Base-by-base conservation (phyloP, 805 yeast genomes). In the Isabelozyma heimii region DNA sequence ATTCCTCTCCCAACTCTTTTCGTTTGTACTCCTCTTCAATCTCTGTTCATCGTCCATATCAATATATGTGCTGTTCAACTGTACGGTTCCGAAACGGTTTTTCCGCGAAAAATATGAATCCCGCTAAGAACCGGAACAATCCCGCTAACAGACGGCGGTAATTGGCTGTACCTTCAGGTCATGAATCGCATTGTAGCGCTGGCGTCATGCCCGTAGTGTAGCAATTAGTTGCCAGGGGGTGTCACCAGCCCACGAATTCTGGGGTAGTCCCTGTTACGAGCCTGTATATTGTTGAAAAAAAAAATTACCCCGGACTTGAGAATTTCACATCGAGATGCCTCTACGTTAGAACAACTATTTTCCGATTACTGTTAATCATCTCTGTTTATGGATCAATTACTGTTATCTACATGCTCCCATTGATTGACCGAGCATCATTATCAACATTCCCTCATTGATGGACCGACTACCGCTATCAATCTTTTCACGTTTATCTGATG, bases 291-390 rank as follows among this genome's bases (percentile, higher is more conserved):
- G 24, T 20, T 20, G 24, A 20, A 20, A 20, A 82, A 44, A 81
- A 78, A 62, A 61, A 60, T 43, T 85, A 84, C 61, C 85, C 84
- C 72, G 73, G 83, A 57, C 84, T 85, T n/a, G 84, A 83, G 60
- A 87, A 85, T 62, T 62, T 85, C 51, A 84, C 85, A 20, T 20
- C 24, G 24, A 20, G 24, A 20, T 20, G 24, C 24, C 24, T 20
- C 5, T 20, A 20, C 24, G 5, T 20, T 3, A 4, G 24, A 20
- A 3, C 24, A 3, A 20, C 24, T 20, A 20, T 20, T 20, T 3
- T 4, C 24, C 24, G 24, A 20, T 20, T 20, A 20, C 5, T 5
- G 5, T 20, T 20, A 20, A 20, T 20, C 24, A 4, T 20, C 5
- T 4, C 24, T 5, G 24, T 20, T 20, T 20, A 20, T 20, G 24